A percentile compares a stretch with the other conserved stretches of the same genome.
Conservation (phyloP, 169 alveolate species). For the Eimeria zaria region DNA sequence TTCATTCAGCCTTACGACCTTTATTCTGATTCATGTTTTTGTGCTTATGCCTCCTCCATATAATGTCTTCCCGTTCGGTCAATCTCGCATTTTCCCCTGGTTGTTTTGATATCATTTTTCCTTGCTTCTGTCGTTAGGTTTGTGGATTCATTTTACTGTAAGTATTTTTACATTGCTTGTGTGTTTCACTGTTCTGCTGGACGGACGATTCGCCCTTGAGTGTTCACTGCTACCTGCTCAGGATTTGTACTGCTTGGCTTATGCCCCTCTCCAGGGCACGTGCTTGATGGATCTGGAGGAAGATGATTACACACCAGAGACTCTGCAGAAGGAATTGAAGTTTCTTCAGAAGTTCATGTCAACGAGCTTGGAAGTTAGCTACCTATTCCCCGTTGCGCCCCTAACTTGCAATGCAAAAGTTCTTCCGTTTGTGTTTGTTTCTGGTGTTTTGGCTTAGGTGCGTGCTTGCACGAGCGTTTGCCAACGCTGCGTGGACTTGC, state of each 20-base stretch:
- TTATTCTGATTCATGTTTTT: too few relatives aligned
- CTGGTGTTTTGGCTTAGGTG: neutral
- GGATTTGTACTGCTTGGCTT: conserved; percentile 83
- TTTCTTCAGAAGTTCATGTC: conserved; percentile 48
- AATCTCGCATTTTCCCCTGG: neutral
- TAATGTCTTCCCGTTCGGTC: neutral
- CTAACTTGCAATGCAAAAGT: neutral
- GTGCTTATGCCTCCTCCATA: neutral
- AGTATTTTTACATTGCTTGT: neutral
- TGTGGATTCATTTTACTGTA: neutral
- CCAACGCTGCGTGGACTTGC: neutral
- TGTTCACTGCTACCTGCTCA: neutral
- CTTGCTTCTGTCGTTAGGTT: neutral
- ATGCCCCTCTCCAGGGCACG: conserved; percentile 84
- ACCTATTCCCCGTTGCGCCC: neutral
- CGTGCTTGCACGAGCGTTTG: neutral
- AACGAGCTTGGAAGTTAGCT: conserved; percentile 39
- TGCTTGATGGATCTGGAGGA: conserved; percentile 73
- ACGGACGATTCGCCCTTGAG: neutral
- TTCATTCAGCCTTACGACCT: neutral
- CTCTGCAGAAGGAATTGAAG: conserved; percentile 64
- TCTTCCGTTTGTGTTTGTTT: too few relatives aligned
- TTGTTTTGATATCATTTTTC: neutral
- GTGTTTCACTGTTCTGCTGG: neutral
- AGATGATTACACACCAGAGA: conserved; percentile 70